A percentile compares a stretch with the other conserved stretches of the same genome.
These are phyloP conservation scores for Coemansia sp. DNA, from an alignment of 192 early-diverging fungal species.

Conservation along the genomic window DNA sequence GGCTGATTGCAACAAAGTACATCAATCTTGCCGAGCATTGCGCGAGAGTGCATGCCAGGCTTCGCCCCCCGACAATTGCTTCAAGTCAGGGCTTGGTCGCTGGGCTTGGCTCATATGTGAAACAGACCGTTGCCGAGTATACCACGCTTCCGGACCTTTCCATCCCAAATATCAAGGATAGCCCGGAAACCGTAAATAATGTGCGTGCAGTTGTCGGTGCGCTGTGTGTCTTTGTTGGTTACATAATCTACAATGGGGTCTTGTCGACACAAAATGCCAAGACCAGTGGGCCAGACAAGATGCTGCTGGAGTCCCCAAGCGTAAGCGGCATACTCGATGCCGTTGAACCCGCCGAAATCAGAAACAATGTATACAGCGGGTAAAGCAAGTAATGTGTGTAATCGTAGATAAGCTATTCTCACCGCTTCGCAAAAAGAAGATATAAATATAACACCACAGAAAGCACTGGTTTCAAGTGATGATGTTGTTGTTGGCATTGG, in stretches of 20 bases:
- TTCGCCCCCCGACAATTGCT: slow-evolving; percentile 18
- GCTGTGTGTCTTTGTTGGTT: slow-evolving; percentile 38
- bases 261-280: background rate
- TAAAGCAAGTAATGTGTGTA: no score
- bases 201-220: slow-evolving; percentile 23
- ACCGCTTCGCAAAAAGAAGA: no score
- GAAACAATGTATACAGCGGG: background rate
- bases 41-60: slow-evolving; percentile 35
- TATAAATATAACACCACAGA: no score
- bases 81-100: slow-evolving; percentile 22
- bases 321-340: background rate
- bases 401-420: no score
- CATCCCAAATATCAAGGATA: background rate
- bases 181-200: slow-evolving; percentile 25
- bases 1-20: slow-evolving; percentile 18
- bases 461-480: no score
- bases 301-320: background rate
- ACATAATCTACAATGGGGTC: slow-evolving; percentile 42
- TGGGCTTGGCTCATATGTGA: slow-evolving; percentile 18
- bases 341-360: background rate
- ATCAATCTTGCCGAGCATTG: slow-evolving; percentile 37
- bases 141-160: background rate
- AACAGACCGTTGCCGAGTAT: slow-evolving; percentile 18
- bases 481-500: no score
- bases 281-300: background rate